Evolutionary conservation across 441 rosid genomes (phyloP), one percentile per base, ranked within the genome.

Genomic region (Rhodomyrtus psidioides): DNA sequence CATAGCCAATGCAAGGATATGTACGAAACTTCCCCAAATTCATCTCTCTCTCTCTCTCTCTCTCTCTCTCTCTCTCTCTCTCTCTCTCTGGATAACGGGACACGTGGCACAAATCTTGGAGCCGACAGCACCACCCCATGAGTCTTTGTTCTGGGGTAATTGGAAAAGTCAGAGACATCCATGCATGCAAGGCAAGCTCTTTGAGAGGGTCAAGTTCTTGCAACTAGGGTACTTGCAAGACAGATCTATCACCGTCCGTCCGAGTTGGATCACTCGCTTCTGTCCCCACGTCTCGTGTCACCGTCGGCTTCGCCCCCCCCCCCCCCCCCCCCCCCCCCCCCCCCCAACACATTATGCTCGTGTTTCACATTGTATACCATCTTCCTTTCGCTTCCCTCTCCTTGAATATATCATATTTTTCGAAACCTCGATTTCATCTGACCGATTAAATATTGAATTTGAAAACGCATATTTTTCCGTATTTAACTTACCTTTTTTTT

Each of bases 261-360:
- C 90, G 86, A 85, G 85, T 55, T 14, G 26, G 30, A 49, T 86
- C 82, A 83, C 82, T 17, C 75, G 81, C 53, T 55, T 23, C 27
- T n/a, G 89, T 93, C 88, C 90, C 93, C 91, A 84, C 87, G 89
- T 87, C 91, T 82, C 87, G 89, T 87, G 93, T 92, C 94, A 54
- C 87, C 90, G 88, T 93, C 93, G 12, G 24, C 87, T 83, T 89
- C 86, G 86, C 88, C 88, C 76, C 70, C 83, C 83, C 93, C 34
- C 2, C 34, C 34, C 34, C 34, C 83, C 93, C 34, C 2, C 34
- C 34, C 34, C 34, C 88, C 88, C 76, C 70, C 83, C 83, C 93
- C 34, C 2, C 34, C 34, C 34, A 2, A 34, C 34, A 85, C 88
- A 92, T 92, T 91, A 94, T 93, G 87, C 91, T 84, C 88, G 84